Base-by-base conservation (phyloP, 2,329 filamentous ascomycete genomes). In the Colletotrichum sp. region DNA sequence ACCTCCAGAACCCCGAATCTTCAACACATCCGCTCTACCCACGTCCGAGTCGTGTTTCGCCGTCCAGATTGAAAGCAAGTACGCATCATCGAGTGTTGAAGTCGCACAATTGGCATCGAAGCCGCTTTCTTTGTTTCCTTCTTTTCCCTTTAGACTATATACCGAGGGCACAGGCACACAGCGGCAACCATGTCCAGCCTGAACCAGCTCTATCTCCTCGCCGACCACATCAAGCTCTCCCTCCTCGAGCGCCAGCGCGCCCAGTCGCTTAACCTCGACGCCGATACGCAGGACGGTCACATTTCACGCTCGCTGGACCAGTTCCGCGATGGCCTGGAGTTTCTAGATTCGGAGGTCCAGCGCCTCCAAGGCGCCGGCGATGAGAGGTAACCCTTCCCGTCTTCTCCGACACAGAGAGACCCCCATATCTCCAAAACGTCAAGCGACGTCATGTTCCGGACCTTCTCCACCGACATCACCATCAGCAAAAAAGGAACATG, bases 191-290 rank as follows among this genome's bases (percentile, higher is more conserved):
- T 91, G 90, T 86, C 89, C 77, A 93, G 90, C 79, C 86, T 90
- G 52, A 93, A 92, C 82, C 96, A 98, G 85, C 93, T 99, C 79
- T 95, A 96, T 84, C 93, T 99, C 70, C 92, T 99, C 74, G 95
- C 96, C 81, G 97, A 99, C 87, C 96, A 99, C 86, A 95, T 99
- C 89, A 98, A 99, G 86, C 92, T 99, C 77, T 98, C 96, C 16
- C 90, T 99, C 18, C 92, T 99, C 30, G 97, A 99, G 87, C 93
- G 96, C 74, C 94, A 98, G 86, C 93, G 96, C 74, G 95, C 96
- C 65, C 92, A 95, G 81, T 94, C 93, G 16, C 90, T 98, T 60
- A 93, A 95, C 79, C 91, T 98, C 72, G 92, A 95, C 75, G 92
- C 92, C 67, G 94, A 94, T 82, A 92, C 93, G 24, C 95, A 98